Evolutionary conservation across 2,329 filamentous ascomycete genomes (phyloP).

Genomic region (Pseudophaeomoniella oleicola): DNA sequence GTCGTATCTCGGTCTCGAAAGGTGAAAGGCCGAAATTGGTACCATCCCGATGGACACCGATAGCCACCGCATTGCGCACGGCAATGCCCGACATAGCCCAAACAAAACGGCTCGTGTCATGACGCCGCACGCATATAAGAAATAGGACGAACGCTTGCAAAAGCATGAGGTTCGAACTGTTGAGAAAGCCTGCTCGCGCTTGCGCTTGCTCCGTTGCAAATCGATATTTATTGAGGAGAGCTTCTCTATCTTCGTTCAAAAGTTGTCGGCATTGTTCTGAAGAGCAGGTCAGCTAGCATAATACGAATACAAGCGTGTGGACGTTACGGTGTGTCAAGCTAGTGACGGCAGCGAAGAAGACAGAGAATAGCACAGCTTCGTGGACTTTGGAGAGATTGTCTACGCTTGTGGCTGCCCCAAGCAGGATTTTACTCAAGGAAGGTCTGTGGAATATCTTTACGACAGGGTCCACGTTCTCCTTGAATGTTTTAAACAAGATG

Average conservation of each 20-base stretch:
- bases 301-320: too few relatives aligned
- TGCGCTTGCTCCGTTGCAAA: conserved; percentile 51
- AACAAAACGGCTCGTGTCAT: conserved; percentile 26
- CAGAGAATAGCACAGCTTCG: conserved; percentile 46
- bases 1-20: conserved; percentile 37
- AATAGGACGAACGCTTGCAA: conserved; percentile 50
- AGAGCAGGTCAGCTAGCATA: conserved; percentile 8
- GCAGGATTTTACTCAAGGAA: conserved; percentile 34
- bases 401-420: conserved; percentile 34
- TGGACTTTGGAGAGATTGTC: conserved; percentile 37
- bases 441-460: conserved; percentile 46
- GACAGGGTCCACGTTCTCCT: conserved; percentile 47
- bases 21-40: conserved; percentile 29
- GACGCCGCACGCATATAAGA: conserved; percentile 32
- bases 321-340: conserved; percentile 21
- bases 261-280: conserved; percentile 30
- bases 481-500: conserved; percentile 42
- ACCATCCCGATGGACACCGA: conserved; percentile 35
- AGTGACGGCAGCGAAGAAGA: conserved; percentile 46
- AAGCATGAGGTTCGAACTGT: conserved; percentile 45
- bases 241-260: conserved; percentile 37
- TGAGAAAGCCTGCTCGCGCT: conserved; percentile 47
- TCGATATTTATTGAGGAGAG: conserved; percentile 40
- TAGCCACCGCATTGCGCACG: conserved; percentile 22
- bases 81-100: conserved; percentile 28